These are phyloP conservation scores for Mucor mucedo DNA, from an alignment of 371 early-diverging fungal species.

Conservation along the genomic window DNA sequence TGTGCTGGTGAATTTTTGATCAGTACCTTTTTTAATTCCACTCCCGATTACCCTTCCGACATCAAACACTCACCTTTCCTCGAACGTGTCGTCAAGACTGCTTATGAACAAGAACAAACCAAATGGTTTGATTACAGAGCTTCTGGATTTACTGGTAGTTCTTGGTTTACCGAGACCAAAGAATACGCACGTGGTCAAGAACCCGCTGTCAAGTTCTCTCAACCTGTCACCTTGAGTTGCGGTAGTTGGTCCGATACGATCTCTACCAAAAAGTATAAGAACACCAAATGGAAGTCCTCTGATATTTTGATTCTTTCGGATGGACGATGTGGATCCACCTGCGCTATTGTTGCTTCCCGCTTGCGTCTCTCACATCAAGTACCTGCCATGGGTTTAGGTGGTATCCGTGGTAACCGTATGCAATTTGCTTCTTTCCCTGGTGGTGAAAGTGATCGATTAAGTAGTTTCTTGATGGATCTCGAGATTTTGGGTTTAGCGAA, in stretches of 20 bases:
- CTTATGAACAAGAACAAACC: slow-evolving; percentile 37
- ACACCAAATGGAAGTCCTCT: slow-evolving; percentile 41
- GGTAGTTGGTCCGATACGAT: slow-evolving; percentile 26
- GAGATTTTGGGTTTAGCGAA: slow-evolving; percentile 39
- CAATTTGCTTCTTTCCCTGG: slow-evolving; percentile 60
- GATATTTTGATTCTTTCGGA: slow-evolving; percentile 52
- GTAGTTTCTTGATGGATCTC: slow-evolving; percentile 52
- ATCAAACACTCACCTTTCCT: slow-evolving; percentile 52
- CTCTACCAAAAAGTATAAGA: slow-evolving; percentile 28
- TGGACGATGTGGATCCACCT: slow-evolving; percentile 59
- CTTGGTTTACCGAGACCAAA: slow-evolving; percentile 44
- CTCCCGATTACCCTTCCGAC: slow-evolving; percentile 53
- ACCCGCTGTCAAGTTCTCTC: slow-evolving; percentile 41
- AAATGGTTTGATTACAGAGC: slow-evolving; percentile 55
- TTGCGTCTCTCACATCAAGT: slow-evolving; percentile 54
- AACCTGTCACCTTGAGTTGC: slow-evolving; percentile 40
- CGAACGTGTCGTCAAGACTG: slow-evolving; percentile 48
- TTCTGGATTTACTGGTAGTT: slow-evolving; percentile 19
- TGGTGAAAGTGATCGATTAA: slow-evolving; percentile 56
- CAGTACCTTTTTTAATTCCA: slow-evolving; percentile 48
- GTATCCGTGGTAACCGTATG: slow-evolving; percentile 59
- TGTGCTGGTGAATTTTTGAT: slow-evolving; percentile 60
- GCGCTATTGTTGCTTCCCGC: slow-evolving; percentile 59
- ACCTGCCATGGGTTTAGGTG: slow-evolving; percentile 57
- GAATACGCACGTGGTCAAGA: slow-evolving; percentile 39